Evolutionary conservation across 2,329 filamentous ascomycete genomes (phyloP).

Genomic region (Grosmannia clavigera): DNA sequence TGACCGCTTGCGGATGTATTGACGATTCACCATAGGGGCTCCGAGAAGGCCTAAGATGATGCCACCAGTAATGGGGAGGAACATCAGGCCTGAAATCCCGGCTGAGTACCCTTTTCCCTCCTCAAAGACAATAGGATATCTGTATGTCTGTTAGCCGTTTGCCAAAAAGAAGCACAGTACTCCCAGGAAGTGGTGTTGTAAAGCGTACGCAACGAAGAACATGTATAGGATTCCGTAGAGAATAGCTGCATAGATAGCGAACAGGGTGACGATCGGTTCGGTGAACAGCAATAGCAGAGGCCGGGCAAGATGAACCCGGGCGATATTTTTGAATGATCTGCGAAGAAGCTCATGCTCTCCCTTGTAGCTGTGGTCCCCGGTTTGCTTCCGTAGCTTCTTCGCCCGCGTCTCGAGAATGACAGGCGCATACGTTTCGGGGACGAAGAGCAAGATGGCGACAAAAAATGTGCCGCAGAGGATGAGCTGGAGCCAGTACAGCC

Average conservation of each 20-base stretch:
- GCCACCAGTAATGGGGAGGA: slow-evolving; percentile 35
- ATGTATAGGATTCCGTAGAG: slow-evolving; percentile 44
- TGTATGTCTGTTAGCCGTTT: background rate
- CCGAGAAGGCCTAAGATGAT: slow-evolving; percentile 26
- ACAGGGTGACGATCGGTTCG: slow-evolving; percentile 52
- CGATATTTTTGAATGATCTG: slow-evolving; percentile 41
- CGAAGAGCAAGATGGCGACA: slow-evolving; percentile 17
- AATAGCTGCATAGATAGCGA: slow-evolving; percentile 33
- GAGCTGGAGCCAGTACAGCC: slow-evolving; percentile 4
- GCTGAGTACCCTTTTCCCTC: slow-evolving; percentile 23
- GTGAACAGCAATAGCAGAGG: slow-evolving; percentile 57
- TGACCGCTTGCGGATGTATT: slow-evolving; percentile 38
- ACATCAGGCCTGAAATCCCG: slow-evolving; percentile 29
- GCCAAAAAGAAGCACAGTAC: background rate
- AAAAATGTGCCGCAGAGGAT: slow-evolving; percentile 7
- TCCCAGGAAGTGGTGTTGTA: slow-evolving; percentile 23
- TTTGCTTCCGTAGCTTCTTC: slow-evolving; percentile 29
- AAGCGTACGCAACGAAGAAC: slow-evolving; percentile 37
- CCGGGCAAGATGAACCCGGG: slow-evolving; percentile 55
- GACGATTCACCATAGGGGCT: slow-evolving; percentile 26
- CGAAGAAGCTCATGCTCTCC: slow-evolving; percentile 47
- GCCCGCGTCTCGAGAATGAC: slow-evolving; percentile 41
- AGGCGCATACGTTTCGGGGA: slow-evolving; percentile 21
- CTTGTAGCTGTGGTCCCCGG: slow-evolving; percentile 16
- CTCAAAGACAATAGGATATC: slow-evolving; percentile 28